Conservation (phyloP, 208 protist genomes). For the Herpetomonas samuelpessoai region DNA sequence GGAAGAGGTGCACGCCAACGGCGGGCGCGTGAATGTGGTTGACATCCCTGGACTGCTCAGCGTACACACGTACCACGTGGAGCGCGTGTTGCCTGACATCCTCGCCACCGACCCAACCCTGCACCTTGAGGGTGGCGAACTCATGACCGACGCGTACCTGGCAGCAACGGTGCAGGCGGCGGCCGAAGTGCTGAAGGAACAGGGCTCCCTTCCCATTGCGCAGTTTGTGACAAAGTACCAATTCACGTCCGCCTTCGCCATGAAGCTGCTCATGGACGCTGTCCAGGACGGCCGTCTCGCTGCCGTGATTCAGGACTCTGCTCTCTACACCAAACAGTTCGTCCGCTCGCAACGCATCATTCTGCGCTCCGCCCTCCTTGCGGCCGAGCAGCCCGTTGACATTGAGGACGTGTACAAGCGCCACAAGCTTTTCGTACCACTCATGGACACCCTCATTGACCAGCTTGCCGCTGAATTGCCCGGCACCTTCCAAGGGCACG, state of each 20-base stretch:
- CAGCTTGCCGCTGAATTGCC: conserved; percentile 40
- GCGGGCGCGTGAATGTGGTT: conserved; percentile 71
- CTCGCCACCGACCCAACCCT: conserved; percentile 47
- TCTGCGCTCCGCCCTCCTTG: conserved; percentile 63
- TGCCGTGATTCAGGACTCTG: conserved; percentile 42
- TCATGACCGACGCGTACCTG: conserved; percentile 70
- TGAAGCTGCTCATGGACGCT: conserved; percentile 40
- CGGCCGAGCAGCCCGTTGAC: conserved; percentile 50
- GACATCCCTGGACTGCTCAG: conserved; percentile 68
- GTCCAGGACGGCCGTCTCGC: conserved; percentile 31
- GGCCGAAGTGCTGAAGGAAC: conserved; percentile 50
- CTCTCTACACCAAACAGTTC: conserved; percentile 74
- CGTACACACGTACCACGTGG: conserved; percentile 62
- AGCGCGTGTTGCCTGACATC: conserved; percentile 63
- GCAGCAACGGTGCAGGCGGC: conserved; percentile 44
- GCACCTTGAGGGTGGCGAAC: conserved; percentile 51
- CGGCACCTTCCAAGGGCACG: conserved; percentile 42
- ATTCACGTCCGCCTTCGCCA: conserved; percentile 63
- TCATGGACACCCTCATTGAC: conserved; percentile 37
- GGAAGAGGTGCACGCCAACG: conserved; percentile 69
- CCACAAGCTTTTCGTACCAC: conserved; percentile 47
- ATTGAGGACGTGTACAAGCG: conserved; percentile 56
- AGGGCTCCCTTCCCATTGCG: conserved; percentile 55
- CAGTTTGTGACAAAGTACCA: conserved; percentile 58
- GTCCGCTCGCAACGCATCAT: conserved; percentile 56